Conservation (phyloP, 352 stramenopile genomes). For the Pythium grandisporangium region DNA sequence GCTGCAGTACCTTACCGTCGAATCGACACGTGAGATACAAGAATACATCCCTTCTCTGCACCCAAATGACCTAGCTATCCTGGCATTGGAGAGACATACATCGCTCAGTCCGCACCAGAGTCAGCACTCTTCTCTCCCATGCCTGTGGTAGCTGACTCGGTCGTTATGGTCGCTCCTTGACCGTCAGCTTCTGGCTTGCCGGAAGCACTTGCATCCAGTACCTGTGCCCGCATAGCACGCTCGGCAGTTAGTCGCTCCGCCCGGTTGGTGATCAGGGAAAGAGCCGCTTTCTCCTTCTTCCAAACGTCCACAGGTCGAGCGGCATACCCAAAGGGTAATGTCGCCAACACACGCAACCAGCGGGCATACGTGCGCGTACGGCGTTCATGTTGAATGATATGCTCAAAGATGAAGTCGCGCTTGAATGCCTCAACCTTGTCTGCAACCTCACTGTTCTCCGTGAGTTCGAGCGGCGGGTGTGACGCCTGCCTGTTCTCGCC, state of each 20-base stretch:
- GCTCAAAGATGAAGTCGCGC: constrained; percentile 60
- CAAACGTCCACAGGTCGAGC: constrained; percentile 46
- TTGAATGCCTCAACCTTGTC: constrained; percentile 70
- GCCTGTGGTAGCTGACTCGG: no score
- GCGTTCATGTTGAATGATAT: constrained; percentile 80
- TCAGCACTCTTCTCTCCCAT: no score
- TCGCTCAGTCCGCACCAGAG: no score
- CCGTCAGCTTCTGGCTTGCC: no score
- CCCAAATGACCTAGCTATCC: no score
- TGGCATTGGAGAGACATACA: no score
- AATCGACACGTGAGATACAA: no score
- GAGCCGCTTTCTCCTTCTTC: constrained; percentile 71
- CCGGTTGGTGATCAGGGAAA: constrained; percentile 13
- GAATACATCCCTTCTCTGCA: no score
- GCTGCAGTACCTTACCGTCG: no score
- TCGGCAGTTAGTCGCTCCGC: constrained; percentile 13
- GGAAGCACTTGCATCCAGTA: no score
- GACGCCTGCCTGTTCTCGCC: no score
- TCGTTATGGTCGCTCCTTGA: no score
- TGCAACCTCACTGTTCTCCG: constrained; percentile 33
- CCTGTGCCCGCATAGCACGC: constrained; percentile 11
- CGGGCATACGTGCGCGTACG: constrained; percentile 69
- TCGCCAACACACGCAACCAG: constrained; percentile 65
- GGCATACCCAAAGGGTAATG: constrained; percentile 64
- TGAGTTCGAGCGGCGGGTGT: constrained; percentile 56